Evolutionary conservation across 371 early-diverging fungal species (phyloP).

Genomic region (Paramicrosporidium saccamoebae): DNA sequence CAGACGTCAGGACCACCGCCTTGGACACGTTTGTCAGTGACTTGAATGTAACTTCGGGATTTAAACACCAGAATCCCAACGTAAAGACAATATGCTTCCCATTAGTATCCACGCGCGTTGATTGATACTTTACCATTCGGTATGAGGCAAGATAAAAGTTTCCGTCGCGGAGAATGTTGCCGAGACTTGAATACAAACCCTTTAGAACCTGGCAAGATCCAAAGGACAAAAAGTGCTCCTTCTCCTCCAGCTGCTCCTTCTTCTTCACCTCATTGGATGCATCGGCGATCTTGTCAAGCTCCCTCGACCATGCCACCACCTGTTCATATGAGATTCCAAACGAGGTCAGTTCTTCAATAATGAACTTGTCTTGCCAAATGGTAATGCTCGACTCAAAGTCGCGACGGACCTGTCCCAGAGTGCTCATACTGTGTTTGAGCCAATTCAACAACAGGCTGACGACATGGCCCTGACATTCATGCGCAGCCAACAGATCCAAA

Average conservation of each 20-base stretch:
- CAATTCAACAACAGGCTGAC: background rate
- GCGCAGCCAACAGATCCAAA: slow-evolving; percentile 3
- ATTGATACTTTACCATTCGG: too few species aligned
- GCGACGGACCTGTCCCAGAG: slow-evolving; percentile 1
- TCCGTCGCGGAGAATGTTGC: too few species aligned
- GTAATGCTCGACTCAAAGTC: slow-evolving; percentile 4
- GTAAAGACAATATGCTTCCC: slow-evolving; percentile 2
- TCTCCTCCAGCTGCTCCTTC: background rate
- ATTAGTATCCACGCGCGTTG: too few species aligned
- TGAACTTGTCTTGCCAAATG: slow-evolving; percentile 4
- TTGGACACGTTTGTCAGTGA: slow-evolving; percentile 10
- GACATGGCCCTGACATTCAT: slow-evolving; percentile 3
- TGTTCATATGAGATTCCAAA: slow-evolving; percentile 2
- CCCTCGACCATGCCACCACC: slow-evolving; percentile 1
- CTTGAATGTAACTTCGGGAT: slow-evolving; percentile 19
- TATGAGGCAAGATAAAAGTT: too few species aligned
- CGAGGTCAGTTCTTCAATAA: slow-evolving; percentile 1
- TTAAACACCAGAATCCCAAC: slow-evolving; percentile 13
- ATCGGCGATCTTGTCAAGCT: slow-evolving; percentile 1
- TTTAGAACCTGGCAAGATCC: too few species aligned
- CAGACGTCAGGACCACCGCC: slow-evolving; percentile 45
- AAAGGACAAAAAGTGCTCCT: background rate
- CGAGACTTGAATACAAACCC: too few species aligned
- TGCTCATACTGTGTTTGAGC: background rate
- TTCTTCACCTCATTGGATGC: slow-evolving; percentile 1